Evolutionary conservation across 192 early-diverging fungal species (phyloP), one percentile per base, ranked within the genome.

Genomic region (Pecoramyces ruminantium): DNA sequence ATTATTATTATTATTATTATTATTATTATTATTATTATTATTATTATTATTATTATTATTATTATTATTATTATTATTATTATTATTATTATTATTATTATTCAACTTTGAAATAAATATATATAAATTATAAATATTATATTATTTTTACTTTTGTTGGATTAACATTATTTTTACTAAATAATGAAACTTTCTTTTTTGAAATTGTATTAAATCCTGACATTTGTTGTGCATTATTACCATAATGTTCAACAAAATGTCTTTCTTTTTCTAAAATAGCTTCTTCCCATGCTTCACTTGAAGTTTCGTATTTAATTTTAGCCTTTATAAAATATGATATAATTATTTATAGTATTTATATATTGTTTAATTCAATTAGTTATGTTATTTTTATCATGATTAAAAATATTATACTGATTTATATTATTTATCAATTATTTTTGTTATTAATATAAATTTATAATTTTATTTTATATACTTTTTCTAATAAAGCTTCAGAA

Each of bases 401-500:
- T n/a, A n/a, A n/a, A n/a, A n/a, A n/a, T n/a, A n/a, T n/a, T n/a
- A n/a, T n/a, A n/a, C n/a, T n/a, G n/a, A n/a, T n/a, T n/a, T n/a
- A n/a, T n/a, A n/a, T n/a, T n/a, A n/a, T n/a, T n/a, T n/a, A n/a
- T n/a, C n/a, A n/a, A n/a, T n/a, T n/a, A n/a, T n/a, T n/a, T n/a
- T n/a, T n/a, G n/a, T n/a, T n/a, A n/a, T n/a, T n/a, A n/a, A n/a
- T n/a, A n/a, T n/a, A n/a, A n/a, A n/a, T n/a, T n/a, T n/a, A n/a
- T n/a, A n/a, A n/a, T n/a, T n/a, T n/a, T n/a, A n/a, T n/a, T n/a
- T n/a, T n/a, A 78, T 30, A 25, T 83, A 94, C 92, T 89, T 96
- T 96, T 78, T 98, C 97, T 78, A 98, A 84, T 58, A 87, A 83
- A 51, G 82, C 82, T 82, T 97, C 95, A n/a, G 93, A 88, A 15